Percentiles rank a stretch among this genome's conserved stretches.
phyloP scores from a whole-genome alignment of 1,139 yeast species.

The Pichia sp. region DNA sequence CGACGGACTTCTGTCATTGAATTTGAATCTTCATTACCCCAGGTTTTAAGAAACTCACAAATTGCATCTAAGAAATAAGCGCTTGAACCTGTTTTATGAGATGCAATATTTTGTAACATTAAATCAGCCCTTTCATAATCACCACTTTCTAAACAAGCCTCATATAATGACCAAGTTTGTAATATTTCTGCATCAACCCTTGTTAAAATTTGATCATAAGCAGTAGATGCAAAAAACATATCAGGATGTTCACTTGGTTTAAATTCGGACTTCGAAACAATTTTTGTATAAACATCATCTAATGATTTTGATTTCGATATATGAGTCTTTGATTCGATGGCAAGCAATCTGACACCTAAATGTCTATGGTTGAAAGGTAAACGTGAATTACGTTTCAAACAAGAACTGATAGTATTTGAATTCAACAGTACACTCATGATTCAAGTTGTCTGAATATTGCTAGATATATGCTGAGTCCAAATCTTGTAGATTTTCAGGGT shows the following conservation, averaged over 20 bases:
- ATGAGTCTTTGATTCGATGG: constrained; percentile 9
- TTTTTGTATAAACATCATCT: constrained; percentile 23
- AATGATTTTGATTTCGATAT: constrained; percentile 17
- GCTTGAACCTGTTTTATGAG: constrained; percentile 36
- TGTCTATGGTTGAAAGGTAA: not conserved
- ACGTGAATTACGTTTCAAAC: not conserved
- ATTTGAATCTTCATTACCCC: constrained; percentile 34
- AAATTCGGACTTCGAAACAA: constrained; percentile 4
- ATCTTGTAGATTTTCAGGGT: too few species aligned
- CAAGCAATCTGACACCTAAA: constrained; percentile 6
- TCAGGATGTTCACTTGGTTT: constrained; percentile 10
- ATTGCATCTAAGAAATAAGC: constrained; percentile 37
- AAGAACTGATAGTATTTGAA: constrained; percentile 7
- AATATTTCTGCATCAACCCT: constrained; percentile 38
- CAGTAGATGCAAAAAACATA: constrained; percentile 19
- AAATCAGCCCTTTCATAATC: constrained; percentile 69
- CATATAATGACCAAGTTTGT: constrained; percentile 70
- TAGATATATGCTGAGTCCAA: too few species aligned
- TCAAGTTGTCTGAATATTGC: not conserved
- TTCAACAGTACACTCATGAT: constrained; percentile 14
- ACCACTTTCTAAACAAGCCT: constrained; percentile 67
- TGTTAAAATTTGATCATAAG: constrained; percentile 23
- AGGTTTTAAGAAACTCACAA: constrained; percentile 42
- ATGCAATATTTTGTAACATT: constrained; percentile 37
- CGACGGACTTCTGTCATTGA: constrained; percentile 20